Base-by-base conservation (phyloP, 257 asterid genomes). In the Anisodus tanguticus region DNA sequence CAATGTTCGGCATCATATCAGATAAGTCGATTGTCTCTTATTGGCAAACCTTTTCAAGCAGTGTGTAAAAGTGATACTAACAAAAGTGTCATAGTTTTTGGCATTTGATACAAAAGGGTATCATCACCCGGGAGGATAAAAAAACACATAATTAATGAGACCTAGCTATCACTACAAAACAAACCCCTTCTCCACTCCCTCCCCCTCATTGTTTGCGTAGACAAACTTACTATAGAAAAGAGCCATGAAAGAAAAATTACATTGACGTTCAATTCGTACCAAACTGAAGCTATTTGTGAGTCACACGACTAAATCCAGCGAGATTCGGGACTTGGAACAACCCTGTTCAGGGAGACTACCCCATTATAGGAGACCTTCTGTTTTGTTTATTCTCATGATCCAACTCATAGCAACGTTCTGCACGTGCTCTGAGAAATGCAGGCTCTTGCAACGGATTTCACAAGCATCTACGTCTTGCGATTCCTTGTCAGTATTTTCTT, bases 231-330 rank as follows among this genome's bases (percentile, higher is more conserved):
- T 26, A 47, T 47, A 15, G 80, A 51, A 76, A 31, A 12, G 45
- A 74, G 60, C 81, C 43, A 76, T 51, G 63, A 76, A 51, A 76
- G 47, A 76, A 76, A 45, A 76, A 49, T 12, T 51, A 76, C 13
- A 76, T 49, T 76, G 62, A 76, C 1, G 62, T 13, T 49, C 60
- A 22, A 49, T 31, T 74, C 13, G 4, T 22, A 74, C 81, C 81
- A 76, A 51, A 5, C 45, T 76, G 47, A 51, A 26, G 12, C 63
- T 76, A 49, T 49, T 47, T 2, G 11, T 19, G 80, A 41, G 17
- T 17, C 57, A 9, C 79, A n/a, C 10, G 17, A 71, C 60, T 74
- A 19, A 47, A 47, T 1, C 59, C 11, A 43, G 10, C 41, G 6
- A 47, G 43, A 74, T 9, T 31, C 35, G 35, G 43, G 62, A 4